Conservation (phyloP, 164 flowering plant genomes). For the Tetrastigma voinierianum region DNA sequence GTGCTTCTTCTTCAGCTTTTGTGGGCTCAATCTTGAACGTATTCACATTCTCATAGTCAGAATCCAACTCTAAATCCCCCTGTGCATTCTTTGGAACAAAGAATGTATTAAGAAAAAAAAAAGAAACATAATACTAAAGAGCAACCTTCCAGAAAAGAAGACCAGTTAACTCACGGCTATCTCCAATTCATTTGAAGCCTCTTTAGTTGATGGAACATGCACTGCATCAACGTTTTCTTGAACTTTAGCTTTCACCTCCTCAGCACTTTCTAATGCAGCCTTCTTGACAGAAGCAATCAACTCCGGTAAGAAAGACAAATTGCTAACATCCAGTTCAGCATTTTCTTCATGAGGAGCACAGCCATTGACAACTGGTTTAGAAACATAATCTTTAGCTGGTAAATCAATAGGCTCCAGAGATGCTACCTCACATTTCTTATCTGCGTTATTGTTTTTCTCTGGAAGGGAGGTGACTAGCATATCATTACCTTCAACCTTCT, state of each 20-base stretch:
- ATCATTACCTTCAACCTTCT: constrained; percentile 17
- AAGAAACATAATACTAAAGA: background rate
- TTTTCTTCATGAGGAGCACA: constrained; percentile 33
- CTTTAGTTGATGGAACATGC: constrained; percentile 22
- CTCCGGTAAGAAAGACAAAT: constrained; percentile 65
- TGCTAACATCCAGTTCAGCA: constrained; percentile 25
- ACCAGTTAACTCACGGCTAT: constrained; percentile 39
- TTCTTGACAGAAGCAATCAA: constrained; percentile 67
- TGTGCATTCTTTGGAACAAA: constrained; percentile 39
- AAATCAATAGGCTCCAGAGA: constrained; percentile 16
- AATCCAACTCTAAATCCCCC: constrained; percentile 52
- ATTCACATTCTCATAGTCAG: constrained; percentile 51
- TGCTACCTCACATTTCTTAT: constrained; percentile 11
- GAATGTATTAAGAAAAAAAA: background rate
- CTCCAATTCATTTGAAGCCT: constrained; percentile 38
- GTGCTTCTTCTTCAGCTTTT: constrained; percentile 94
- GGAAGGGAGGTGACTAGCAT: constrained; percentile 12
- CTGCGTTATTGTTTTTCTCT: constrained; percentile 15
- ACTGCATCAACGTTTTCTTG: constrained; percentile 29
- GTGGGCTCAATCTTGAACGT: constrained; percentile 82
- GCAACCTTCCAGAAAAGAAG: background rate
- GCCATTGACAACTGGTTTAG: constrained; percentile 22
- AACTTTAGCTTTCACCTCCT: constrained; percentile 53
- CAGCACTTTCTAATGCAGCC: constrained; percentile 53
- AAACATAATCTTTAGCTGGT: constrained; percentile 21